These are phyloP conservation scores for Luvunga scandens DNA, from an alignment of 345 rosid genomes.

Conservation along the genomic window DNA sequence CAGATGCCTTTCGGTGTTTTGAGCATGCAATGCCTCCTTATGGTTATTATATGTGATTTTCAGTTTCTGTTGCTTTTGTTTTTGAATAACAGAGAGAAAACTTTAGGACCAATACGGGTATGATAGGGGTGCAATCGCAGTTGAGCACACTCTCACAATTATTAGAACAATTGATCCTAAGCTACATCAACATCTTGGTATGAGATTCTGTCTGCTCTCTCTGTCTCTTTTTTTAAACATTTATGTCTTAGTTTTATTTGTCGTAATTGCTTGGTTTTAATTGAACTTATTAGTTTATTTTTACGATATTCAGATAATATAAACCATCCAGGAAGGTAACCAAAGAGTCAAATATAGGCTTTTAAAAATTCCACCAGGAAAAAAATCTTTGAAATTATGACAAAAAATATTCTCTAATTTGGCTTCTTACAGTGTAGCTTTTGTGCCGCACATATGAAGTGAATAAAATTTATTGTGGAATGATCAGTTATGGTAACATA, in stretches of 20 bases:
- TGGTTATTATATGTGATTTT: neutral
- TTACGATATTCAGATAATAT: neutral
- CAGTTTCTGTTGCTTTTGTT: slow-evolving; percentile 11
- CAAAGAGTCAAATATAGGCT: neutral
- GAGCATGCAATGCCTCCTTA: neutral
- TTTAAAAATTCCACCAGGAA: neutral
- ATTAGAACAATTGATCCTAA: slow-evolving; percentile 83
- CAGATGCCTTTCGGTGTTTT: no score
- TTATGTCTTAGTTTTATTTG: slow-evolving; percentile 6
- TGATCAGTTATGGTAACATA: neutral
- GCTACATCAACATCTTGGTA: slow-evolving; percentile 96
- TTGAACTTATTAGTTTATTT: neutral
- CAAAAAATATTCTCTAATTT: neutral
- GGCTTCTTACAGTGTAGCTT: neutral
- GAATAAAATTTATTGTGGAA: neutral
- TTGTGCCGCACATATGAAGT: neutral
- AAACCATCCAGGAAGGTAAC: neutral
- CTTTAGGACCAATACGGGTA: slow-evolving; percentile 63
- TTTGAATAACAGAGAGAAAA: slow-evolving; percentile 76
- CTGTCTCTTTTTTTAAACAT: neutral
- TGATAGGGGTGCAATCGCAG: slow-evolving; percentile 93
- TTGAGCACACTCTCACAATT: slow-evolving; percentile 76
- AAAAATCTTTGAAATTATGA: neutral
- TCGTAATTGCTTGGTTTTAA: slow-evolving; percentile 1
- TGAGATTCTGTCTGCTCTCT: neutral